Evolutionary conservation across 164 flowering plant genomes (phyloP), one percentile per base, ranked within the genome.

Genomic region (Platanus orientalis): DNA sequence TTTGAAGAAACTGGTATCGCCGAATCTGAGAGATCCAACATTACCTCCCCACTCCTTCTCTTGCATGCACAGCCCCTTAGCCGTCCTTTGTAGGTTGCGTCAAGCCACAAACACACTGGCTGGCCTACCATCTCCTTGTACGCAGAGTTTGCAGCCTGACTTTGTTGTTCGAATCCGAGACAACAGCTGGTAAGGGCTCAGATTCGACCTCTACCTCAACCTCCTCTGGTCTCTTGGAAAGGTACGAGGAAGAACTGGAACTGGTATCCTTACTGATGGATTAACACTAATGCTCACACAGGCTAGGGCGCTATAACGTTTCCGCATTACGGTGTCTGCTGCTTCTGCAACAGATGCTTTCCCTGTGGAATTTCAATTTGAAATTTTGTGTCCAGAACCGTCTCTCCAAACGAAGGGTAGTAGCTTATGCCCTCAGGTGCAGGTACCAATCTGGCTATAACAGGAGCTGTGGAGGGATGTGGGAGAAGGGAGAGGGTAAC

Each of bases 61-160:
- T 69, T 79, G 67, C 89, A 66, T 49, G 78, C 66, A 27, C 45
- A 42, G 12, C 71, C 66, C 12, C 69, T 40, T 1, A 23, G 7
- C 24, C 64, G 28, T 16, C 68, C 79, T 7, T 54, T 61, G 13
- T 48, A 10, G 1, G 49, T 48, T 2, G 53, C 75, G 16, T 83
- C 86, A 6, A 95, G 89, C 99, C 99, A 95, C 10, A 73, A 51
- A 52, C 97, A 95, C 57, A 89, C 92, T 9, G 99, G 97, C 69
- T 95, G 99, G 0, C 97, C 99, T 64, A 95, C 89, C 85, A 95
- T 73, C 71, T 84, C 90, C 69, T 85, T 89, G 76, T 89, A 94
- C 0, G 97, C 96, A 0, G 99, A 84, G 47, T 94, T 94, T 0
- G 81, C 83, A 89, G 58, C 73, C 96, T 78, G 19, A 91, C 92